Evolutionary conservation across 306 rosid genomes (phyloP).

Genomic region (Potentilla sterilis): DNA sequence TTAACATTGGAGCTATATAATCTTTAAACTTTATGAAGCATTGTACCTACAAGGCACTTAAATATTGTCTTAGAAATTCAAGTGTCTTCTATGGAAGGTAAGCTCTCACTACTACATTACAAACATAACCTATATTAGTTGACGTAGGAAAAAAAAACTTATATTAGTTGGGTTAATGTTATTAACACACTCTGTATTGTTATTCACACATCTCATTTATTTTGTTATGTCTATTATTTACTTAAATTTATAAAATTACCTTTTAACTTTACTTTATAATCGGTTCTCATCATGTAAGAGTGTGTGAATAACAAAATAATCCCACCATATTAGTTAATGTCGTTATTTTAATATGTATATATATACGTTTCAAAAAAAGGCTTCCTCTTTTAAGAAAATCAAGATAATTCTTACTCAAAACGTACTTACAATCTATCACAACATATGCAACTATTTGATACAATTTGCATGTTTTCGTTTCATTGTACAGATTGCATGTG

Average conservation of each 20-base stretch:
- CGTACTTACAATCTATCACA: background rate
- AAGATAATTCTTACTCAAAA: background rate
- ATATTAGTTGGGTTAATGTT: no score
- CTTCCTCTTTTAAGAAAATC: background rate
- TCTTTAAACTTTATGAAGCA: constrained; percentile 2
- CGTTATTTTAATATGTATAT: background rate
- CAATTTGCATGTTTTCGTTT: background rate
- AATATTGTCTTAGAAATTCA: background rate
- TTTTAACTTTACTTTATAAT: no score
- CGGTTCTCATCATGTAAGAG: no score
- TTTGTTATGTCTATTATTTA: no score
- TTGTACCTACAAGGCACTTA: constrained; percentile 1
- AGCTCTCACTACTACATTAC: background rate
- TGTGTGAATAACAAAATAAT: no score
- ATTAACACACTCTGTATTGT: no score
- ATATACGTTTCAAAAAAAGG: background rate
- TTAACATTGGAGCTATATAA: constrained; percentile 4
- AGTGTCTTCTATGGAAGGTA: background rate
- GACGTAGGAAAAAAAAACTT: background rate
- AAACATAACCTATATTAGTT: background rate
- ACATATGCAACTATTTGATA: background rate
- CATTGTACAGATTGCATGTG: background rate
- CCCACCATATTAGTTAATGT: background rate
- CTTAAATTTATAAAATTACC: no score
- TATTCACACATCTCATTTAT: no score